Conservation (phyloP, 805 yeast species). For the Isabelozyma heimii region DNA sequence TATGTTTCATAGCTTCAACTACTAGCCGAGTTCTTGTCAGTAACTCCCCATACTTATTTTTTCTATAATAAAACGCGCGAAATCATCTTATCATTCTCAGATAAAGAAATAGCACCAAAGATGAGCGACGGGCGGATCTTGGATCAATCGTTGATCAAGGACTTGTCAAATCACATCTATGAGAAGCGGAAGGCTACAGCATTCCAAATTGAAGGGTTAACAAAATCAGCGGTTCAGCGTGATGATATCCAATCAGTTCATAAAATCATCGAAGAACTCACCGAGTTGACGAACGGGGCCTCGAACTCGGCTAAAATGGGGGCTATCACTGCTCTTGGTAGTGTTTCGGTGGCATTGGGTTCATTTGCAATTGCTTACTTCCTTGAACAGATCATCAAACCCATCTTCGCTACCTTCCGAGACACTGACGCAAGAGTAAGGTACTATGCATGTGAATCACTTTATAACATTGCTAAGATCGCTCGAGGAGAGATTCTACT, state of each 20-base stretch:
- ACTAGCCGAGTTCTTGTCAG: too few species aligned
- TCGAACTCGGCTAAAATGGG: slow-evolving; percentile 80
- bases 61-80: too few species aligned
- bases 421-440: slow-evolving; percentile 97
- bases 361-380: slow-evolving; percentile 77
- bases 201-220: slow-evolving; percentile 70
- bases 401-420: slow-evolving; percentile 92
- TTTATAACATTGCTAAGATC: slow-evolving; percentile 93
- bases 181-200: slow-evolving; percentile 48
- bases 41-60: too few species aligned
- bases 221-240: slow-evolving; percentile 62
- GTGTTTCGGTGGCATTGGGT: slow-evolving; percentile 92
- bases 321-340: slow-evolving; percentile 92
- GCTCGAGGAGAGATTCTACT: slow-evolving; percentile 91
- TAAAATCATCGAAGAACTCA: slow-evolving; percentile 69
- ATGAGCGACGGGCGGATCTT: slow-evolving; percentile 27
- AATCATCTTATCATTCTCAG: too few species aligned
- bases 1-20: too few species aligned
- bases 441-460: slow-evolving; percentile 93
- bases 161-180: slow-evolving; percentile 43
- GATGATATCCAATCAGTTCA: slow-evolving; percentile 61
- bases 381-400: slow-evolving; percentile 82
- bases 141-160: slow-evolving; percentile 38
- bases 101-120: not conserved
- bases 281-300: slow-evolving; percentile 72